Percentiles rank a stretch among this genome's conserved stretches.
phyloP scores from a whole-genome alignment of 179 eudicot species.

The Carnegiea gigantea region DNA sequence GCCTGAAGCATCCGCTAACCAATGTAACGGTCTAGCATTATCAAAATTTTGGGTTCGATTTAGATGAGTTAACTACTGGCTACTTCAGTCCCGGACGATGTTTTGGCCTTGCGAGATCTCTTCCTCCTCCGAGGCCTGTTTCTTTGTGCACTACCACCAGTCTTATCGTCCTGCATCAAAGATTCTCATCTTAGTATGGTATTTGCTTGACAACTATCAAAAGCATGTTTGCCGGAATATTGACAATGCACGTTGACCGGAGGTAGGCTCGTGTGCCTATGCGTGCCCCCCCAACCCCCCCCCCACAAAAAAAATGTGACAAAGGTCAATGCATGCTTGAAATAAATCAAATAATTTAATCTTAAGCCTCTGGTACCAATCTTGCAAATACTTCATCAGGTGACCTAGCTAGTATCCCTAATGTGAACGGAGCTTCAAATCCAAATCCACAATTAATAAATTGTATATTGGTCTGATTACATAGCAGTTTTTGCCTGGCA shows the following conservation, averaged over 20 bases:
- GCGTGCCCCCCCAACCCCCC: too few relatives aligned
- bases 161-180: constrained; percentile 37
- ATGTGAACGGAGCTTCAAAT: too few relatives aligned
- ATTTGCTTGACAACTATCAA: not conserved
- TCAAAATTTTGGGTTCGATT: not conserved
- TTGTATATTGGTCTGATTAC: too few relatives aligned
- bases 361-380: too few relatives aligned
- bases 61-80: constrained; percentile 4
- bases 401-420: too few relatives aligned
- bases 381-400: too few relatives aligned
- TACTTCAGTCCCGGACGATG: constrained; percentile 25
- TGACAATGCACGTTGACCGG: not conserved
- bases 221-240: too few relatives aligned
- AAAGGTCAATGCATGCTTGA: not conserved
- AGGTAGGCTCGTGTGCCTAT: not conserved
- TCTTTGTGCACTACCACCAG: constrained; percentile 30
- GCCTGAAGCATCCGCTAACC: not conserved
- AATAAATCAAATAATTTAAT: not conserved
- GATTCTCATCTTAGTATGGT: not conserved
- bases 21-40: not conserved
- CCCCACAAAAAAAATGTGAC: too few relatives aligned
- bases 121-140: constrained; percentile 60
- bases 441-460: too few relatives aligned
- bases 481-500: too few relatives aligned
- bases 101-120: constrained; percentile 48